phyloP scores from a whole-genome alignment of 2,329 filamentous ascomycete genomes.

The Penicillium paneum region DNA sequence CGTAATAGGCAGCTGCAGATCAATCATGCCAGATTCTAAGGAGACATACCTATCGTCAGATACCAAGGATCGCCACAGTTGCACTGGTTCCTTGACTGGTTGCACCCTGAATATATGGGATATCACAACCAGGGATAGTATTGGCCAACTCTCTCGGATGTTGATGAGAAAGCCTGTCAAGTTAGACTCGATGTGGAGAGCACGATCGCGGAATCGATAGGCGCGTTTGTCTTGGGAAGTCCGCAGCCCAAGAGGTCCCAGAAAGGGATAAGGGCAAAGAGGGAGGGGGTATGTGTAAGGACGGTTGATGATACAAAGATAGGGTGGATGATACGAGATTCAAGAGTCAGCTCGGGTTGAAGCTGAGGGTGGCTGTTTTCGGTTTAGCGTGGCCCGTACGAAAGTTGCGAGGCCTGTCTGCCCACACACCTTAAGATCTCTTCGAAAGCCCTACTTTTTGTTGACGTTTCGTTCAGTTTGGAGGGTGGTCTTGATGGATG shows the following conservation, averaged over 20 bases:
- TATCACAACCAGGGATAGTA: constrained; percentile 31
- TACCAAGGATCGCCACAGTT: constrained; percentile 43
- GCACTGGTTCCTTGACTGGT: constrained; percentile 35
- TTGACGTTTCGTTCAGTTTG: background rate
- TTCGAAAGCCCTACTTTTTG: background rate
- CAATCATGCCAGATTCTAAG: constrained; percentile 19
- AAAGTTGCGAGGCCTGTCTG: constrained; percentile 25
- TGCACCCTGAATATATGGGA: constrained; percentile 33
- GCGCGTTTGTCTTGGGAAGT: constrained; percentile 18
- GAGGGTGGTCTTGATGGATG: background rate
- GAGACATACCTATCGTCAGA: constrained; percentile 43
- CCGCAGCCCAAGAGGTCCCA: constrained; percentile 28
- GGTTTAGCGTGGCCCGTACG: constrained; percentile 37
- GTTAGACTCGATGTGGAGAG: constrained; percentile 13
- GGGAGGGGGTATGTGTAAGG: constrained; percentile 21
- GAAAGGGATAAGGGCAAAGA: constrained; percentile 22
- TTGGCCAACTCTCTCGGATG: constrained; percentile 24
- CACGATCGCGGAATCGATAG: constrained; percentile 23
- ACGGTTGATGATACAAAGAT: constrained; percentile 32
- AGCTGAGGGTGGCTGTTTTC: constrained; percentile 42
- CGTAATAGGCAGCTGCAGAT: constrained; percentile 13
- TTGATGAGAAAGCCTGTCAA: constrained; percentile 20
- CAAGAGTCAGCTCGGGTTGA: constrained; percentile 36
- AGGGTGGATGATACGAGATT: constrained; percentile 29
- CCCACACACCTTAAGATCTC: constrained; percentile 20